Conservation (phyloP, 1,139 yeast genomes). For the Blastobotrys arbuscula region DNA sequence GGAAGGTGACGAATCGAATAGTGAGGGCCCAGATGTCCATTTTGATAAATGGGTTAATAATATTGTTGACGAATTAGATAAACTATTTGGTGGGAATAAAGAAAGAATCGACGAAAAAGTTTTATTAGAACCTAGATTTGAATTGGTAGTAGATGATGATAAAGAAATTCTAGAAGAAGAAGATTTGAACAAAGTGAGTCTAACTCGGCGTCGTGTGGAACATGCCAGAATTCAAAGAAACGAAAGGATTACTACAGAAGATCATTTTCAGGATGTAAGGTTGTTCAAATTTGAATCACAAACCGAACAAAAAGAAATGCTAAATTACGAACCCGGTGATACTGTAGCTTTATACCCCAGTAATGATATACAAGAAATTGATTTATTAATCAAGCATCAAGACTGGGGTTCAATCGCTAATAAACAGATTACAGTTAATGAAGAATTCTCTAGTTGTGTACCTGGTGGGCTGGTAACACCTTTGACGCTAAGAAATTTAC, state of each 20-base stretch:
- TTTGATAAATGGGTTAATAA: slow-evolving; percentile 67
- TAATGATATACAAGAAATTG: slow-evolving; percentile 61
- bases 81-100: slow-evolving; percentile 17
- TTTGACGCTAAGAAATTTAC: slow-evolving; percentile 61
- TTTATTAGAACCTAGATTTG: slow-evolving; percentile 43
- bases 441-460: slow-evolving; percentile 29
- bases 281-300: slow-evolving; percentile 44
- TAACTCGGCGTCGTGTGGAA: slow-evolving; percentile 25
- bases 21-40: slow-evolving; percentile 74
- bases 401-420: slow-evolving; percentile 73
- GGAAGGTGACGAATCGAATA: slow-evolving; percentile 82
- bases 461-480: slow-evolving; percentile 56
- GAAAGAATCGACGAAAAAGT: slow-evolving; percentile 26
- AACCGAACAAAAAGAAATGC: slow-evolving; percentile 15
- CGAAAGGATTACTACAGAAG: slow-evolving; percentile 54
- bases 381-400: slow-evolving; percentile 60
- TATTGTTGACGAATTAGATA: slow-evolving; percentile 42
- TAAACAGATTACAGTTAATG: slow-evolving; percentile 32
- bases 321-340: slow-evolving; percentile 68
- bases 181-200: slow-evolving; percentile 22
- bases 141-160: slow-evolving; percentile 23
- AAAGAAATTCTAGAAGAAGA: slow-evolving; percentile 17
- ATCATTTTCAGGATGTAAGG: slow-evolving; percentile 90
- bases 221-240: slow-evolving; percentile 47
- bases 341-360: slow-evolving; percentile 70